Conservation (phyloP, 495 filamentous ascomycete species). For the Neurospora sublineolata region DNA sequence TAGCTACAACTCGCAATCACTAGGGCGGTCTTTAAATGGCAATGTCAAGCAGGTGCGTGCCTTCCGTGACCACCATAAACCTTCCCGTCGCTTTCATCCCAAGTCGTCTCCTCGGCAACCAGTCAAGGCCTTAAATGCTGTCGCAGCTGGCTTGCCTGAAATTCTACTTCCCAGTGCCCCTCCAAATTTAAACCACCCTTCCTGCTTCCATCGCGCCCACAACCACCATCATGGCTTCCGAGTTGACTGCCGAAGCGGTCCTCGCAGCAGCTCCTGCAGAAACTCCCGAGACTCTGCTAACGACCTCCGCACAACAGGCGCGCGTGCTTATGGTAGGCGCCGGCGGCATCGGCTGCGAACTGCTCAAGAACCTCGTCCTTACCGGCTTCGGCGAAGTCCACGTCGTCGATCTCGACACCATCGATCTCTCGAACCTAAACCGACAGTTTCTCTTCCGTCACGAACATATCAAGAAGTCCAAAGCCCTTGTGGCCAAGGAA, state of each 20-base stretch:
- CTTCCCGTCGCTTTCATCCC: slow-evolving; percentile 4
- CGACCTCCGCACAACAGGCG: slow-evolving; percentile 49
- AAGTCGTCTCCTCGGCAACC: neutral
- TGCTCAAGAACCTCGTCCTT: slow-evolving; percentile 91
- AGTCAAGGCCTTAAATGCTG: neutral
- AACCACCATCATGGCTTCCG: slow-evolving; percentile 6
- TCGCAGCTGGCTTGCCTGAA: neutral
- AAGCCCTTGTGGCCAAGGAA: slow-evolving; percentile 91
- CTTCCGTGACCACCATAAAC: slow-evolving; percentile 1
- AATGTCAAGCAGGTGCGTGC: slow-evolving; percentile 36
- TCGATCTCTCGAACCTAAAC: slow-evolving; percentile 95
- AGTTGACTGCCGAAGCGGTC: neutral
- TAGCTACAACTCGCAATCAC: slow-evolving; percentile 30
- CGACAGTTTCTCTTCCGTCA: slow-evolving; percentile 95
- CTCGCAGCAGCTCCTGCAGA: neutral
- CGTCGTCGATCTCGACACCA: slow-evolving; percentile 94
- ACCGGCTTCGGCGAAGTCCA: slow-evolving; percentile 92
- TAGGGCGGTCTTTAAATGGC: slow-evolving; percentile 31
- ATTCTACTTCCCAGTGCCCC: neutral
- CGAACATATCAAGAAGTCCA: slow-evolving; percentile 96
- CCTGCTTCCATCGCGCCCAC: neutral
- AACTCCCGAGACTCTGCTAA: slow-evolving; percentile 15
- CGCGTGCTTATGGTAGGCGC: slow-evolving; percentile 90
- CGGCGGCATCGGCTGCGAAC: slow-evolving; percentile 93
- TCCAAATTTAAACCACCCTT: neutral